phyloP scores from a whole-genome alignment of 306 rosid species.

The Prunus mira region DNA sequence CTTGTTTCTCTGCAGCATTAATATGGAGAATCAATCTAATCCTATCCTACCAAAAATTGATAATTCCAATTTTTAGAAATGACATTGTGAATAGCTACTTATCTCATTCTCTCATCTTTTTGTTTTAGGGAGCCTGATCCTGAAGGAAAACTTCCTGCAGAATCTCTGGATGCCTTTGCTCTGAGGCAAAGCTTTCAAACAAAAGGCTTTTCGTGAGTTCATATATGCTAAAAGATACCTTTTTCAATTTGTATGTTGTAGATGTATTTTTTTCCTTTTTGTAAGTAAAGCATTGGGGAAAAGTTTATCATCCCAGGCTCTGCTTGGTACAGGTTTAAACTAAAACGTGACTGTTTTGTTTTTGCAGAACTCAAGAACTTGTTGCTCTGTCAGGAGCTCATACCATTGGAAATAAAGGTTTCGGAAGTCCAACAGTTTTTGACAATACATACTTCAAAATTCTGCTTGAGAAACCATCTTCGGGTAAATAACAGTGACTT shows the following conservation, averaged over 20 bases:
- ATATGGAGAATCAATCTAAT: background rate
- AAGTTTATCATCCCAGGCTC: background rate
- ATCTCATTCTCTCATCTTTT: background rate
- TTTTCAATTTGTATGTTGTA: background rate
- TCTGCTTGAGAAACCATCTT: conserved; percentile 76
- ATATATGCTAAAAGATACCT: background rate
- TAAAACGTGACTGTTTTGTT: conserved; percentile 16
- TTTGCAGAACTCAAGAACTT: conserved; percentile 76
- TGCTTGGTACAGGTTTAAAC: conserved; percentile 1
- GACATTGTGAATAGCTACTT: conserved; percentile 1
- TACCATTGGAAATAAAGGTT: conserved; percentile 90
- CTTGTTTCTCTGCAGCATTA: conserved; percentile 4
- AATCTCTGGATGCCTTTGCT: conserved; percentile 70
- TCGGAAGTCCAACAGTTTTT: conserved; percentile 75
- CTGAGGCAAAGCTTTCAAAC: conserved; percentile 68
- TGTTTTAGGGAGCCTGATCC: conserved; percentile 70
- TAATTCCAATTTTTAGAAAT: conserved; percentile 6
- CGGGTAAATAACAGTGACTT: conserved; percentile 46
- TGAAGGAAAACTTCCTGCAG: conserved; percentile 90
- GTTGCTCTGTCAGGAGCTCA: conserved; percentile 97
- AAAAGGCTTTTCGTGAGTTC: conserved; percentile 88
- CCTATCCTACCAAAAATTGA: background rate
- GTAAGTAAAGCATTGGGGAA: background rate
- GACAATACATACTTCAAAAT: conserved; percentile 87
- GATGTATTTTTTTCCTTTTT: background rate